A percentile compares a stretch with the other conserved stretches of the same genome.
Evolutionary conservation across 1,284 basidiomycete genomes (phyloP).

Genomic region (Fereydounia khargensis): DNA sequence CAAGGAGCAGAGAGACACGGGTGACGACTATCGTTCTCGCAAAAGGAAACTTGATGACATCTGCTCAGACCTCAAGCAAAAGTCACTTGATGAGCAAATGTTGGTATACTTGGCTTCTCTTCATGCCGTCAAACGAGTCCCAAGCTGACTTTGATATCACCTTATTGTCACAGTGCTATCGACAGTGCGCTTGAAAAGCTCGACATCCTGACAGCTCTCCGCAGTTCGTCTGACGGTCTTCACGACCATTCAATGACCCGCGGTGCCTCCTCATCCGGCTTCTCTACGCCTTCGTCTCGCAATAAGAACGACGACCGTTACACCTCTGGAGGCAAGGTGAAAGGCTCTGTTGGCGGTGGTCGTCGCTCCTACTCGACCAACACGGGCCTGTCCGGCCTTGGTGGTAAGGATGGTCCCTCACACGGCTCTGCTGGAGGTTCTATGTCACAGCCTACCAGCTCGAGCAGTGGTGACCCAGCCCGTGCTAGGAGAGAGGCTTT

Average conservation of each 20-base stretch:
- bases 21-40: conserved; percentile 36
- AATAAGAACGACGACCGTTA: background rate
- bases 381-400: background rate
- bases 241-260: background rate
- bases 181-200: conserved; percentile 45
- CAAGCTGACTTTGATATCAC: background rate
- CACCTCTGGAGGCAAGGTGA: conserved; percentile 11
- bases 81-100: conserved; percentile 34
- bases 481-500: conserved; percentile 20
- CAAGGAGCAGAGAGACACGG: conserved; percentile 21
- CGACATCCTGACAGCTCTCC: conserved; percentile 37
- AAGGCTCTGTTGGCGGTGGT: conserved; percentile 1
- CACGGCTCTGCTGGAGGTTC: background rate
- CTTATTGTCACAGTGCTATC: conserved; percentile 17
- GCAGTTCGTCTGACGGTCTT: conserved; percentile 15
- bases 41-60: conserved; percentile 26
- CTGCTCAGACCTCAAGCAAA: conserved; percentile 23
- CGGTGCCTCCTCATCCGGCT: background rate
- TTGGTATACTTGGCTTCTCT: background rate
- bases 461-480: conserved; percentile 13
- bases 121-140: background rate
- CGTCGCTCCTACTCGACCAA: background rate
- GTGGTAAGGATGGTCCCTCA: background rate
- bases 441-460: background rate
- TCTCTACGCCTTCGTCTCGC: background rate